phyloP scores from a whole-genome alignment of 352 stramenopile species.

The Halophytophthora polymorphica region DNA sequence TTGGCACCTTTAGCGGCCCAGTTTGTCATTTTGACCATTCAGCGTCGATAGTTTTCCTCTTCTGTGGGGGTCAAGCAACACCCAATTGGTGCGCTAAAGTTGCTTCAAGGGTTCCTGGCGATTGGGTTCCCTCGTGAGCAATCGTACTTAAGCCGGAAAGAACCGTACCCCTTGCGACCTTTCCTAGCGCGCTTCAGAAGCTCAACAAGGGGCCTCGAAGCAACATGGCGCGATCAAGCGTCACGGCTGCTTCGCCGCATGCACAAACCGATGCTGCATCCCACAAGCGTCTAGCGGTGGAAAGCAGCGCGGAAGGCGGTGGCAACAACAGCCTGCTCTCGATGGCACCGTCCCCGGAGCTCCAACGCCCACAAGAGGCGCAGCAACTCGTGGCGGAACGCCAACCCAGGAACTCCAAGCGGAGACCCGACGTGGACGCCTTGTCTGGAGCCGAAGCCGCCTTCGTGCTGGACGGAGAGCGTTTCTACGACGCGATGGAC shows the following conservation, averaged over 20 bases:
- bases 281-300: not conserved
- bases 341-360: not conserved
- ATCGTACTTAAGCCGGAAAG: too few relatives aligned
- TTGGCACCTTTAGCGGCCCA: too few relatives aligned
- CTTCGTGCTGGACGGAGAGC: constrained; percentile 18
- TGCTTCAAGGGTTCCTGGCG: too few relatives aligned
- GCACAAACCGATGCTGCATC: not conserved
- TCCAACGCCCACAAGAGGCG: not conserved
- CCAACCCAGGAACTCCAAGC: not conserved
- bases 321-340: not conserved
- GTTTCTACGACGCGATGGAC: constrained; percentile 17
- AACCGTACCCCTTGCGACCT: too few relatives aligned
- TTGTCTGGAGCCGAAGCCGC: not conserved
- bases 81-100: too few relatives aligned
- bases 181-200: too few relatives aligned
- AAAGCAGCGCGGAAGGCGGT: not conserved
- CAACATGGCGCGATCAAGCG: constrained; percentile 1
- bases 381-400: not conserved
- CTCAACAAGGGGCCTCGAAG: too few relatives aligned
- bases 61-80: too few relatives aligned
- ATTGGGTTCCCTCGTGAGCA: too few relatives aligned
- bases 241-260: not conserved
- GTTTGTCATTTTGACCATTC: too few relatives aligned
- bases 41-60: too few relatives aligned
- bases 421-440: too few relatives aligned